Evolutionary conservation across 106 monocot species (phyloP), one percentile per base, ranked within the genome.

Genomic region (Acanthochlamys bracteata): DNA sequence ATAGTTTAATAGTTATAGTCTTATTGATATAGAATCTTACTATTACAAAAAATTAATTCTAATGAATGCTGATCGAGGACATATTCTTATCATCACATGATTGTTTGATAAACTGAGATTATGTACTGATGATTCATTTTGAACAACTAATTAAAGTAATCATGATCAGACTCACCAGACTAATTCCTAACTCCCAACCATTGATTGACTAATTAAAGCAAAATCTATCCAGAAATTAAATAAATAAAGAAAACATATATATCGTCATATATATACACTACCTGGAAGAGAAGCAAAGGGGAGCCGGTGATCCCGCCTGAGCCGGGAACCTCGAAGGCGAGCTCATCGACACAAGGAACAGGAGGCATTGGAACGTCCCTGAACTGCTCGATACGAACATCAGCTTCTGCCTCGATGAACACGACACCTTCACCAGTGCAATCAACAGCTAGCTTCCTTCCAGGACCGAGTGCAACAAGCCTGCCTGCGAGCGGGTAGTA

Each of bases 351-450:
- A 49, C 78, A 73, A 9, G 78, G 81, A 46, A 89, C 75, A 8
- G 89, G 89, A 9, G 84, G 89, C 70, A 77, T 75, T 49, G 84
- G 70, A 11, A 59, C 69, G 19, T 84, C 78, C 7, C 78, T 78
- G 21, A 89, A 84, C 42, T 89, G 70, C 27, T 79, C 61, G 33
- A 89, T 73, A 0, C 60, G 8, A 7, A 81, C 73, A 15, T 89
- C 89, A 13, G 89, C 84, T 27, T 89, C 81, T 15, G 89, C 89
- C 76, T 89, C 89, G 39, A 89, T 69, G 73, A 89, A 89, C 64
- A 84, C 11, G 23, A 89, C 71, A 0, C 89, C 89, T 42, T 89
- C 89, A 9, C 89, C 89, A 13, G 84, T 89, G 76, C 89, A 84
- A 33, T 89, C 84, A 4, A 89, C 89, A 11, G 60, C 51, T 1